A percentile compares a stretch with the other conserved stretches of the same genome.
Evolutionary conservation across 1,284 basidiomycete species (phyloP).

Genomic region (Austropuccinia psidii): DNA sequence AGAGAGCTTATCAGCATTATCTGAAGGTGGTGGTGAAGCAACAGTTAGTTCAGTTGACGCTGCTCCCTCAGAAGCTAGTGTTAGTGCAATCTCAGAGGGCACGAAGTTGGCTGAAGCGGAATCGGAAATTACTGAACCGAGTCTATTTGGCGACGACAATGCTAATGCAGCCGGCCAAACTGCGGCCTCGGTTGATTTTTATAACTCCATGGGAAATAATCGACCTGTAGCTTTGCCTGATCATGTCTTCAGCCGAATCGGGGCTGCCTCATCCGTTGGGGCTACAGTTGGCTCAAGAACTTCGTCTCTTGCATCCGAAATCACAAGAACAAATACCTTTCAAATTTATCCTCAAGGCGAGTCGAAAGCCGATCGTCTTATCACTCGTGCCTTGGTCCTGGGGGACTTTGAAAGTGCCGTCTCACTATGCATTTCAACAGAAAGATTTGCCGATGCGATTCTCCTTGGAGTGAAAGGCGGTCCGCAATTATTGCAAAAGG

Average conservation of each 20-base stretch:
- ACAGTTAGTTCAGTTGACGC: conserved; percentile 52
- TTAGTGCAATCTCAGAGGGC: conserved; percentile 58
- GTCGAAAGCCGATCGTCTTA: conserved; percentile 74
- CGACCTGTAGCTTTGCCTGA: conserved; percentile 22
- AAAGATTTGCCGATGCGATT: conserved; percentile 88
- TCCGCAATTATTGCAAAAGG: conserved; percentile 74
- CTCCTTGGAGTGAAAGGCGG: conserved; percentile 87
- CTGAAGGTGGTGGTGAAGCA: conserved; percentile 50
- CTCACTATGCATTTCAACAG: conserved; percentile 76
- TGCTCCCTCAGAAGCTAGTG: conserved; percentile 66
- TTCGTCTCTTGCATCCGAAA: conserved; percentile 73
- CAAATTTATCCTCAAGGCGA: conserved; percentile 81
- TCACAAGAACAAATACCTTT: conserved; percentile 68
- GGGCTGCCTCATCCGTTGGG: conserved; percentile 48
- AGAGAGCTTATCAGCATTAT: conserved; percentile 40
- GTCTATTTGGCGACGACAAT: conserved; percentile 76
- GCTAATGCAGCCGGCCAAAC: conserved; percentile 48
- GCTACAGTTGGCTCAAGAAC: conserved; percentile 50
- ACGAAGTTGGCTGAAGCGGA: conserved; percentile 56
- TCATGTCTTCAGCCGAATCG: conserved; percentile 28
- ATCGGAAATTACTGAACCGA: conserved; percentile 56
- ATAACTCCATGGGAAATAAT: conserved; percentile 59
- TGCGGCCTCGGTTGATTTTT: conserved; percentile 71
- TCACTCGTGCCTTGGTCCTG: conserved; percentile 86
- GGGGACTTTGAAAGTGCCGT: conserved; percentile 93